A percentile compares a stretch with the other conserved stretches of the same genome.
These are phyloP conservation scores for Anaeromyces robustus DNA, from an alignment of 192 early-diverging fungal genomes.

Conservation along the genomic window DNA sequence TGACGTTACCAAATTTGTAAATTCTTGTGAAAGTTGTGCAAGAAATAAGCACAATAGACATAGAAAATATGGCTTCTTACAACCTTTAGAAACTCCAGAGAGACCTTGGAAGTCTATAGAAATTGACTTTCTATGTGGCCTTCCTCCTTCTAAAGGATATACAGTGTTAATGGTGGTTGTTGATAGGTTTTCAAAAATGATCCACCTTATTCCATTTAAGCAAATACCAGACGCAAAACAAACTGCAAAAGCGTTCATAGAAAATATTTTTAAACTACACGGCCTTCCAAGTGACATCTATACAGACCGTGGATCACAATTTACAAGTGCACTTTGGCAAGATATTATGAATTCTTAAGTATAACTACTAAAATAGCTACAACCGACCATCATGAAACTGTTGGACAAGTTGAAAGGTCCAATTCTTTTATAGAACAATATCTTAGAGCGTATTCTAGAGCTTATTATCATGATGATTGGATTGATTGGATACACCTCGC, in stretches of 20 bases:
- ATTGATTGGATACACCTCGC: too few species aligned
- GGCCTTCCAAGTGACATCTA: slow-evolving; percentile 22
- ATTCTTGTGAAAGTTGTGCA: slow-evolving; percentile 13
- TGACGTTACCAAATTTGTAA: slow-evolving; percentile 14
- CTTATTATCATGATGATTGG: too few species aligned
- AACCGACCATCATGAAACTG: too few species aligned
- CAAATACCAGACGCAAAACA: slow-evolving; percentile 3
- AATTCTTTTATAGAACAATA: too few species aligned
- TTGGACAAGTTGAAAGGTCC: too few species aligned
- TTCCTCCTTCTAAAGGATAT: too few species aligned
- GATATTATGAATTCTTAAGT: slow-evolving; percentile 5
- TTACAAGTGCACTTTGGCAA: slow-evolving; percentile 19
- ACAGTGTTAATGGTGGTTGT: too few species aligned
- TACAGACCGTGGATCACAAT: slow-evolving; percentile 22
- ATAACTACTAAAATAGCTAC: too few species aligned
- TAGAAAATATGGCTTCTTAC: slow-evolving; percentile 15
- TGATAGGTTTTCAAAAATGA: too few species aligned
- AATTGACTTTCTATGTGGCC: slow-evolving; percentile 25
- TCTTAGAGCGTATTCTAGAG: too few species aligned
- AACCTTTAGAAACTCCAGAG: slow-evolving; percentile 12
- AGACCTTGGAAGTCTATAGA: slow-evolving; percentile 22
- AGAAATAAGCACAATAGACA: slow-evolving; percentile 13
- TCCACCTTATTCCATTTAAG: too few species aligned
- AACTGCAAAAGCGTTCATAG: slow-evolving; percentile 4
- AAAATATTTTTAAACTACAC: slow-evolving; percentile 9